Percentiles rank a stretch among this genome's conserved stretches.
Evolutionary conservation across 2,329 filamentous ascomycete genomes (phyloP).

Genomic region (Neofusicoccum sp.): DNA sequence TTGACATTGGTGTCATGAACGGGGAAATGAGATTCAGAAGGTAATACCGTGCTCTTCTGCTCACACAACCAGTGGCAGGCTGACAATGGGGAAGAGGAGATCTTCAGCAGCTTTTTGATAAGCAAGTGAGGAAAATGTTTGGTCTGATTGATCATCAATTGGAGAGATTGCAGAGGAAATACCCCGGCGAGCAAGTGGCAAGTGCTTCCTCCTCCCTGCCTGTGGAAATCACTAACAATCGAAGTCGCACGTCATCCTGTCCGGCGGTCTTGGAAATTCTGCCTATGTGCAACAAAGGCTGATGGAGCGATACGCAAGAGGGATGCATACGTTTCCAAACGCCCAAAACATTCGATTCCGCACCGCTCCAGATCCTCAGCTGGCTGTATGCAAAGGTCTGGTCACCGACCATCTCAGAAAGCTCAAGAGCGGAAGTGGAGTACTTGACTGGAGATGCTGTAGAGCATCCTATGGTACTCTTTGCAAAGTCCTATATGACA

Average conservation of each 20-base stretch:
- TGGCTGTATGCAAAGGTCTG: conserved; percentile 55
- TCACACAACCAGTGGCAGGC: background rate
- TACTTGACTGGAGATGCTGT: conserved; percentile 43
- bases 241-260: conserved; percentile 38
- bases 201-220: background rate
- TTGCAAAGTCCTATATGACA: conserved; percentile 38
- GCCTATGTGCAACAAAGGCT: conserved; percentile 41
- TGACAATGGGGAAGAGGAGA: conserved; percentile 24
- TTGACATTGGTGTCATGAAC: conserved; percentile 30
- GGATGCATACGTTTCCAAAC: conserved; percentile 25
- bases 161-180: conserved; percentile 28
- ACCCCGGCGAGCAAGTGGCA: conserved; percentile 29
- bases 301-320: conserved; percentile 31
- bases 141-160: conserved; percentile 37
- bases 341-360: conserved; percentile 29
- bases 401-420: conserved; percentile 53
- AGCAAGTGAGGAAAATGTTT: conserved; percentile 36
- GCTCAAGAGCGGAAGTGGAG: conserved; percentile 41
- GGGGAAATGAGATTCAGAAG: conserved; percentile 35
- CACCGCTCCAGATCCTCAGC: conserved; percentile 50
- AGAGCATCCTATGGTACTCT: conserved; percentile 38
- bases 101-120: conserved; percentile 35
- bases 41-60: conserved; percentile 20
- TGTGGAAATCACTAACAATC: background rate
- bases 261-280: conserved; percentile 44